Base-by-base conservation (phyloP, 1,284 basidiomycete species). In the Malassezia dermatis region DNA sequence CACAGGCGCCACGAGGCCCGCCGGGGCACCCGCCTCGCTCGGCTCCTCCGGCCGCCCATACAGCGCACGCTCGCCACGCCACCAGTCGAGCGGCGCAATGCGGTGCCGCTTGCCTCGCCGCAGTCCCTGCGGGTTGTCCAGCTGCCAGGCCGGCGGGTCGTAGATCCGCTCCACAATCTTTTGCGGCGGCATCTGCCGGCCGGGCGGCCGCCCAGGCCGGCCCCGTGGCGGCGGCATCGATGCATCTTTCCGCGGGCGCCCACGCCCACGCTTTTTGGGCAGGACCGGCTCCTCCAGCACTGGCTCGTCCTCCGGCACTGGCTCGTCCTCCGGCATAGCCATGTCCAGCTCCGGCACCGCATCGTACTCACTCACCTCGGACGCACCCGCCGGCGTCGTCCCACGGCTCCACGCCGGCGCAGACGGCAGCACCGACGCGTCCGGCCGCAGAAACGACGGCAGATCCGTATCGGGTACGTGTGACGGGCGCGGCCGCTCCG, bases 41-140 rank as follows among this genome's bases (percentile, higher is more conserved):
- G 58, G 66, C 3, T 54, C 56, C 10, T 48, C 46, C 5, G 71
- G 64, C 3, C 69, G 60, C 8, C 78, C 51, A 65, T 89, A 95
- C 7, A 90, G 83, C 24, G 89, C 81, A 59, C 84, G 85, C 75
- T 98, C 93, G 61, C 84, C 83, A n/a, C 88, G 82, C 94, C 94
- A 98, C 78, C 81, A 94, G 37, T 89, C 86, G 26, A 98, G 78
- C 1, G 93, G 94, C 44, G 78, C 78, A 65, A 83, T 84, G 13
- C 84, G 82, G 51, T 81, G 78, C 19, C 91, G 83, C 45, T 78
- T 79, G 28, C 86, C 84, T 43, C 87, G 83, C 8, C 90, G 84
- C 3, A 86, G 78, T 28, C 86, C 86, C 17, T 83, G 78, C 8
- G 67, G 65, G 55, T 65, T 49, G 8, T 32, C 28, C 39, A 28